Evolutionary conservation across 352 stramenopile genomes (phyloP).

Genomic region (Phytophthora cryptogea): DNA sequence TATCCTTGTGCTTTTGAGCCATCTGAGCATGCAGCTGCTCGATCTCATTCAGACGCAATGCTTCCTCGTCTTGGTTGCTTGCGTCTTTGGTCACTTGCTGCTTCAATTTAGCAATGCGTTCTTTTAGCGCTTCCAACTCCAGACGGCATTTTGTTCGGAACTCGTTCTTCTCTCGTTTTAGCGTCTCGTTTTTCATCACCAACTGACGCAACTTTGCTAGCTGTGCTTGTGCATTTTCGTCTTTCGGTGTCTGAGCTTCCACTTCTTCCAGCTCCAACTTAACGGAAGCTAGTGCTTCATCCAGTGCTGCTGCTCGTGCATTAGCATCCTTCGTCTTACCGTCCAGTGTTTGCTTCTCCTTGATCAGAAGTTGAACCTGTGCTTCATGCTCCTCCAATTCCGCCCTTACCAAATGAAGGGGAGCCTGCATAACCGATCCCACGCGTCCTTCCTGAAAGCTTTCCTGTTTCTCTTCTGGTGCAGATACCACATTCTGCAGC

Average conservation of each 20-base stretch:
- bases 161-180: slow-evolving; percentile 56
- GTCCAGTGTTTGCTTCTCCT: slow-evolving; percentile 49
- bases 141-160: slow-evolving; percentile 52
- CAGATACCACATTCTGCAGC: slow-evolving; percentile 53
- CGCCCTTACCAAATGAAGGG: slow-evolving; percentile 21
- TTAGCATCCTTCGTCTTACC: slow-evolving; percentile 32
- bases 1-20: slow-evolving; percentile 63
- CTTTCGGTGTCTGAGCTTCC: slow-evolving; percentile 34
- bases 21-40: slow-evolving; percentile 77
- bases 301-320: slow-evolving; percentile 28
- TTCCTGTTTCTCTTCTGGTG: slow-evolving; percentile 30
- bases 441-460: slow-evolving; percentile 12
- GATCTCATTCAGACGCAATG: slow-evolving; percentile 50
- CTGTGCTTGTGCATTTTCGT: slow-evolving; percentile 30
- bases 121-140: slow-evolving; percentile 45
- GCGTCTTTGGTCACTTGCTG: slow-evolving; percentile 37
- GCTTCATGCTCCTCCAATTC: slow-evolving; percentile 42
- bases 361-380: slow-evolving; percentile 47
- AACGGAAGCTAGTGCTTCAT: slow-evolving; percentile 36
- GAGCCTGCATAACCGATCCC: slow-evolving; percentile 3
- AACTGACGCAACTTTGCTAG: slow-evolving; percentile 41
- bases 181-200: slow-evolving; percentile 51
- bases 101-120: slow-evolving; percentile 48
- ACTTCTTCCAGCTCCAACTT: slow-evolving; percentile 50
- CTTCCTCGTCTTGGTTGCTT: slow-evolving; percentile 50